A percentile compares a stretch with the other conserved stretches of the same genome.
Evolutionary conservation across 2,329 filamentous ascomycete genomes (phyloP).

Genomic region (Cercospora citrullina): DNA sequence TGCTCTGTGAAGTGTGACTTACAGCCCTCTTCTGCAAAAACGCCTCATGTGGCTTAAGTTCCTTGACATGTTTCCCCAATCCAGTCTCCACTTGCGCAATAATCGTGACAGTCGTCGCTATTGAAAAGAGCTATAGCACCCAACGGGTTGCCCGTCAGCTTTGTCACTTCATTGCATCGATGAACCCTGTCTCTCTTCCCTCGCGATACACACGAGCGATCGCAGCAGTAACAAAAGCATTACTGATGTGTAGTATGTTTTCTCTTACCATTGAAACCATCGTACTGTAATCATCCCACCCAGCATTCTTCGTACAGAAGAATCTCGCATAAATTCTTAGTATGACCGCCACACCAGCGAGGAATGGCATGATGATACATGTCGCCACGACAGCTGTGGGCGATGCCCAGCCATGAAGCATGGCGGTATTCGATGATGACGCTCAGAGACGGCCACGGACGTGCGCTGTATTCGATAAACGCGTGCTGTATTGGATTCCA

Average conservation of each 20-base stretch:
- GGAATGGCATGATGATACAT: slow-evolving; percentile 14
- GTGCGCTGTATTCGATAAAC: neutral
- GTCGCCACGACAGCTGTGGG: slow-evolving; percentile 7
- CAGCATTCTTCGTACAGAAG: slow-evolving; percentile 21
- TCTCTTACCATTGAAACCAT: slow-evolving; percentile 19
- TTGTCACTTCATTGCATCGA: neutral
- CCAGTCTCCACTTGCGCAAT: slow-evolving; percentile 22
- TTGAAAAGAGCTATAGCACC: slow-evolving; percentile 12
- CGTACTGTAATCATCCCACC: slow-evolving; percentile 27
- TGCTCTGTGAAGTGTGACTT: neutral
- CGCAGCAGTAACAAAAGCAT: neutral
- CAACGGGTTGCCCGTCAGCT: neutral
- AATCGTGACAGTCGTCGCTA: slow-evolving; percentile 20
- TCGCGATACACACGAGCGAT: neutral
- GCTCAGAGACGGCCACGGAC: neutral
- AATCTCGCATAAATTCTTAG: slow-evolving; percentile 28
- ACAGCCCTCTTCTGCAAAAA: slow-evolving; percentile 23
- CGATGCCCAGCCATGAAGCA: slow-evolving; percentile 19
- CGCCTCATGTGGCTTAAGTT: slow-evolving; percentile 9
- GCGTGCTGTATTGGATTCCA: neutral
- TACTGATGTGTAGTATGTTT: neutral
- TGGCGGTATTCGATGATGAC: neutral
- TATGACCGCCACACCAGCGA: slow-evolving; percentile 22
- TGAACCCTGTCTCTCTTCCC: neutral
- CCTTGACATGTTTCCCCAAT: slow-evolving; percentile 21